Conservation (phyloP, 2,329 filamentous ascomycete genomes). For the Ophioceras dolichostomum region DNA sequence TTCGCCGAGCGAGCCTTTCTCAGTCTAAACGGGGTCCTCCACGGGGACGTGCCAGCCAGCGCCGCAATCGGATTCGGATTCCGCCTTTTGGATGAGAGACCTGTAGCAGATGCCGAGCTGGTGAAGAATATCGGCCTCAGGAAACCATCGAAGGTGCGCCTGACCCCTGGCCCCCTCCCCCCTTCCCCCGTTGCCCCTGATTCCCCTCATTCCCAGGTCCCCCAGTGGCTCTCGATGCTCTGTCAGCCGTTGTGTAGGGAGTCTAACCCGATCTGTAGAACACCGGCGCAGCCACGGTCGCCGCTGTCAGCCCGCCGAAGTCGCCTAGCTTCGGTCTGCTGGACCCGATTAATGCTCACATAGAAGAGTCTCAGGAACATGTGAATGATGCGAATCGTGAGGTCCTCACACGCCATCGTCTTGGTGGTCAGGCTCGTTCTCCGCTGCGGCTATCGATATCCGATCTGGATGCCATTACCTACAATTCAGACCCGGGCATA, state of each 20-base stretch:
- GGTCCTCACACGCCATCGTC: too few relatives aligned
- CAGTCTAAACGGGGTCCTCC: slow-evolving; percentile 34
- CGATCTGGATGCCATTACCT: too few relatives aligned
- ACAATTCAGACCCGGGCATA: too few relatives aligned
- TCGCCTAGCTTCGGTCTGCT: not conserved
- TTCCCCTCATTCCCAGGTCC: too few relatives aligned
- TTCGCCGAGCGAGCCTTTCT: slow-evolving; percentile 31
- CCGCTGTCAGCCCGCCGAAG: not conserved
- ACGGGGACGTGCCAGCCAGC: slow-evolving; percentile 35
- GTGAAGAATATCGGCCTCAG: slow-evolving; percentile 27
- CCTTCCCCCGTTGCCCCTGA: too few relatives aligned
- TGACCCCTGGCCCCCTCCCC: too few relatives aligned
- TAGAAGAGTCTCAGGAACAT: not conserved
- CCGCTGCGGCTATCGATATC: too few relatives aligned
- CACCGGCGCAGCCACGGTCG: not conserved
- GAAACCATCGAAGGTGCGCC: not conserved
- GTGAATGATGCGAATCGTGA: too few relatives aligned
- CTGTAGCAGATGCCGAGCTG: slow-evolving; percentile 24
- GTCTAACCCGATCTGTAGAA: too few relatives aligned
- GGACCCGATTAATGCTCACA: slow-evolving; percentile 2
- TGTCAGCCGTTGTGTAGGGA: too few relatives aligned
- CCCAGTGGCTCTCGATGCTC: too few relatives aligned
- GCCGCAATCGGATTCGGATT: slow-evolving; percentile 42
- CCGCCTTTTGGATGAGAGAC: slow-evolving; percentile 27
- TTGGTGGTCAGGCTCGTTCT: too few relatives aligned